Evolutionary conservation across 2,329 filamentous ascomycete species (phyloP).

Genomic region (Aspergillus sclerotialis): DNA sequence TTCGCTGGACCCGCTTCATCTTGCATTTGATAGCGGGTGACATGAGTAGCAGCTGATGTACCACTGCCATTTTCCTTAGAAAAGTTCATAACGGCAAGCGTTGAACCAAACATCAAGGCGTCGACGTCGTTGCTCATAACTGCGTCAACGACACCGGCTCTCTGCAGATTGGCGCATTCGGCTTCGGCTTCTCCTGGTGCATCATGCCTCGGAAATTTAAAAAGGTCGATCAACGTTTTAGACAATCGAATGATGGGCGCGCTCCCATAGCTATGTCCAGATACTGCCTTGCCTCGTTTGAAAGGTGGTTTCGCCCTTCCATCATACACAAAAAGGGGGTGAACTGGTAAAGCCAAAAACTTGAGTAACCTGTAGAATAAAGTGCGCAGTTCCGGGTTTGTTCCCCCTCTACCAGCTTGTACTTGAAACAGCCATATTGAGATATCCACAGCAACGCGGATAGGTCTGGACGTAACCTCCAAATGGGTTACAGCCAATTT

Average conservation of each 20-base stretch:
- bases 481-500: conserved; percentile 76
- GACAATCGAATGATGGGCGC: conserved; percentile 65
- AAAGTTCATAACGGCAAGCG: conserved; percentile 72
- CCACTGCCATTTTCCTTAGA: conserved; percentile 64
- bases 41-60: conserved; percentile 64
- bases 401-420: conserved; percentile 76
- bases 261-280: conserved; percentile 48
- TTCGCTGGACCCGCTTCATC: conserved; percentile 16
- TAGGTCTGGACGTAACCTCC: conserved; percentile 60
- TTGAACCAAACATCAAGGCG: conserved; percentile 93
- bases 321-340: conserved; percentile 86
- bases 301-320: conserved; percentile 76
- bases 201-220: conserved; percentile 76
- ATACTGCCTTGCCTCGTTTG: conserved; percentile 73
- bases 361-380: conserved; percentile 86
- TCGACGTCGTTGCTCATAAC: conserved; percentile 96
- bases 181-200: conserved; percentile 95
- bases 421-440: conserved; percentile 97
- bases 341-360: conserved; percentile 68
- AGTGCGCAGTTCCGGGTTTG: conserved; percentile 82
- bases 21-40: conserved; percentile 65
- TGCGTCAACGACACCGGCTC: conserved; percentile 76
- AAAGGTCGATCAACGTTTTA: conserved; percentile 75
- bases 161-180: conserved; percentile 83
- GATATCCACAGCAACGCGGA: conserved; percentile 86